Evolutionary conservation across 225 moss, liverwort and hornwort genomes (phyloP).

Genomic region (Antitrichia curtipendula): DNA sequence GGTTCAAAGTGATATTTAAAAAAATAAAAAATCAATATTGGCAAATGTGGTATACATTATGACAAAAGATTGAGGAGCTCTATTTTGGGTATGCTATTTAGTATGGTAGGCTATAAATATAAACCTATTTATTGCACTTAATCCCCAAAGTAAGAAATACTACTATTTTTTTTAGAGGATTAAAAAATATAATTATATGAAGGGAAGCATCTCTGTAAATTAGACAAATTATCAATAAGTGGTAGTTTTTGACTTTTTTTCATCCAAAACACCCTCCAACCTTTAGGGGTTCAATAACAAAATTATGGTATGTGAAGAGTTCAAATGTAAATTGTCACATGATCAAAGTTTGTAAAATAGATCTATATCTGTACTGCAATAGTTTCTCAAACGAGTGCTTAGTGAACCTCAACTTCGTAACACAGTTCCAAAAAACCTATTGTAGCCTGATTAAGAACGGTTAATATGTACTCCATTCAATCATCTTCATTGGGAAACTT

Average conservation of each 20-base stretch:
- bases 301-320: background rate
- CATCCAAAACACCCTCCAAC: too few relatives aligned
- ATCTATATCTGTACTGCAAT: background rate
- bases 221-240: too few relatives aligned
- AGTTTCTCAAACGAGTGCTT: background rate
- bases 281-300: too few relatives aligned
- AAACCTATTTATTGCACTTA: background rate
- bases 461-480: background rate
- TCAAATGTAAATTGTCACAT: background rate
- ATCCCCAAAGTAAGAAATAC: rapidly evolving
- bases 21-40: too few relatives aligned
- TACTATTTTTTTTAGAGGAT: background rate
- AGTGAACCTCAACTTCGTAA: too few relatives aligned
- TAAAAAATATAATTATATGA: background rate
- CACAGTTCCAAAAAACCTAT: background rate
- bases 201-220: background rate
- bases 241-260: too few relatives aligned
- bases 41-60: background rate
- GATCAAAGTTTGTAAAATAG: background rate
- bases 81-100: too few relatives aligned
- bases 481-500: background rate
- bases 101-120: background rate
- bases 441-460: background rate
- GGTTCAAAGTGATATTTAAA: background rate
- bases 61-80: too few relatives aligned